These are phyloP conservation scores for Pugionium cornutum DNA, from an alignment of 345 rosid species.

Conservation along the genomic window DNA sequence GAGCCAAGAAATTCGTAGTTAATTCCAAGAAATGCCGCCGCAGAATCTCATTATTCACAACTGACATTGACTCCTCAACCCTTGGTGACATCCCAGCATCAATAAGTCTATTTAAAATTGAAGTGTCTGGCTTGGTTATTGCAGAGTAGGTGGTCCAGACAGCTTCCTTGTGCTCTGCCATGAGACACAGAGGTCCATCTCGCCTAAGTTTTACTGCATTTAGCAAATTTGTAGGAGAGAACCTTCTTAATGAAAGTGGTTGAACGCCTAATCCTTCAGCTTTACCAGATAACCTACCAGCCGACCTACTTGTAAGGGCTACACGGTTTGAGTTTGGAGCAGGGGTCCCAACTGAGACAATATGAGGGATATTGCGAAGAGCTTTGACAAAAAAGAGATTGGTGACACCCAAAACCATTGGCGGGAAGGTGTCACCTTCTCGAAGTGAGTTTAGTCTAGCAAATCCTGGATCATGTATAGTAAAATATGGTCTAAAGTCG, in stretches of 20 bases:
- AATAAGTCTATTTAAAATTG: slow-evolving; percentile 85
- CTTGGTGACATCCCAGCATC: slow-evolving; percentile 95
- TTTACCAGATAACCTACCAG: slow-evolving; percentile 70
- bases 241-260: slow-evolving; percentile 76
- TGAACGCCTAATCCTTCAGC: slow-evolving; percentile 75
- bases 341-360: slow-evolving; percentile 91
- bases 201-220: slow-evolving; percentile 82
- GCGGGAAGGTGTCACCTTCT: slow-evolving; percentile 84
- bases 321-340: slow-evolving; percentile 60
- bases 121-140: slow-evolving; percentile 91
- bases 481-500: slow-evolving; percentile 97
- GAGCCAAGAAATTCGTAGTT: slow-evolving; percentile 92
- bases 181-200: slow-evolving; percentile 95
- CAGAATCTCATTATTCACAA: slow-evolving; percentile 92
- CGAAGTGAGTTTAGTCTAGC: slow-evolving; percentile 64
- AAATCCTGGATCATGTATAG: slow-evolving; percentile 92
- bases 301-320: slow-evolving; percentile 58
- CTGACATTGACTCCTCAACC: slow-evolving; percentile 98
- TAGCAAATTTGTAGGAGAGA: slow-evolving; percentile 82
- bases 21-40: slow-evolving; percentile 97
- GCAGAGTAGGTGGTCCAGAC: slow-evolving; percentile 84
- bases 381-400: slow-evolving; percentile 93
- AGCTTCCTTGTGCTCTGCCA: slow-evolving; percentile 99
- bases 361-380: slow-evolving; percentile 77
- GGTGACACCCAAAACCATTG: slow-evolving; percentile 94